Conservation (phyloP, 2,329 filamentous ascomycete genomes). For the Aspergillus fijiensis region DNA sequence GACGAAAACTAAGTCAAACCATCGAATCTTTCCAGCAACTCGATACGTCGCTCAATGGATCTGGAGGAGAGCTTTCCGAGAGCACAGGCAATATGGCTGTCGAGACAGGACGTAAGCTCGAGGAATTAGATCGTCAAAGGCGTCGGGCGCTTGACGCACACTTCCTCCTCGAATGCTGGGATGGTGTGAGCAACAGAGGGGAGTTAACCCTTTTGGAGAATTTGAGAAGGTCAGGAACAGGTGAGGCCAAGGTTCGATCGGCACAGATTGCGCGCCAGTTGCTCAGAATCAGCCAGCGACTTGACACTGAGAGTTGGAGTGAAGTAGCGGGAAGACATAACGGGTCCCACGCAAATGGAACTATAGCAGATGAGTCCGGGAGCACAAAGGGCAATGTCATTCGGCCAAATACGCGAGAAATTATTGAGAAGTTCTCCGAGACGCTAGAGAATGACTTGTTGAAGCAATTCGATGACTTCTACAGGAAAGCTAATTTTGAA, state of each 20-base stretch:
- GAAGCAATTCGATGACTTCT: constrained; percentile 96
- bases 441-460: constrained; percentile 91
- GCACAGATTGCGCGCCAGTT: constrained; percentile 92
- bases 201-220: constrained; percentile 85
- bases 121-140: constrained; percentile 90
- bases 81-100: constrained; percentile 84
- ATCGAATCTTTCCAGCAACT: constrained; percentile 89
- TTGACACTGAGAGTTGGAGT: constrained; percentile 75
- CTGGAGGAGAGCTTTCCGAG: constrained; percentile 29
- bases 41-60: constrained; percentile 74
- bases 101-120: constrained; percentile 88
- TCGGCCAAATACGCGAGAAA: constrained; percentile 70
- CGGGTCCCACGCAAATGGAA: constrained; percentile 38
- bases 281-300: constrained; percentile 86
- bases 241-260: constrained; percentile 90
- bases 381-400: constrained; percentile 50
- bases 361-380: constrained; percentile 44
- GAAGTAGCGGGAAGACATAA: constrained; percentile 52
- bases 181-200: constrained; percentile 87
- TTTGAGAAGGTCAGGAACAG: constrained; percentile 77
- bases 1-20: constrained; percentile 84
- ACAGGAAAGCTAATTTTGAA: constrained; percentile 90
- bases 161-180: constrained; percentile 95
- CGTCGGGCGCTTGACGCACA: constrained; percentile 88
- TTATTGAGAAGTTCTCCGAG: constrained; percentile 95